Evolutionary conservation across 83 land plant species (phyloP).

Genomic region (Diphasiastrum complanatum): DNA sequence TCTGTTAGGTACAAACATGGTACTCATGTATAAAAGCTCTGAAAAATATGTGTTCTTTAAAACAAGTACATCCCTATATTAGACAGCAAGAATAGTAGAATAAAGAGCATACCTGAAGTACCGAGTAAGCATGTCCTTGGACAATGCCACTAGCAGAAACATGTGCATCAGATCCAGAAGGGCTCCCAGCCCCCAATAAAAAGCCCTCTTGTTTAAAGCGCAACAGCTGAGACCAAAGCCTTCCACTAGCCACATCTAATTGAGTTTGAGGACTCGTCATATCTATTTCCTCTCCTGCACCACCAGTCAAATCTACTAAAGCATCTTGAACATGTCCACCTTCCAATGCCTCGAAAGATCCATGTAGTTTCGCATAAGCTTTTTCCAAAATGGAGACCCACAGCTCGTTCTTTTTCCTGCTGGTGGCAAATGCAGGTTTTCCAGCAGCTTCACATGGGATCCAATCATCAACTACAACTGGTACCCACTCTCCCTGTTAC

Average conservation of each 20-base stretch:
- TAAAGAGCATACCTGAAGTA: slow-evolving; percentile 40
- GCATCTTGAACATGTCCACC: slow-evolving; percentile 99
- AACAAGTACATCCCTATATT: no score
- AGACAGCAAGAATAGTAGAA: no score
- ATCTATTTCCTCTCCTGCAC: slow-evolving; percentile 99
- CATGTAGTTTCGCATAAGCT: slow-evolving; percentile 98
- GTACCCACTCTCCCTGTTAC: slow-evolving; percentile 98
- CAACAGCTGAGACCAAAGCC: slow-evolving; percentile 13
- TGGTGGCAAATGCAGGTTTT: slow-evolving; percentile 98
- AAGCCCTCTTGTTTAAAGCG: slow-evolving; percentile 15
- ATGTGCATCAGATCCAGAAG: slow-evolving; percentile 13
- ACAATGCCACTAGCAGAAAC: slow-evolving; percentile 17
- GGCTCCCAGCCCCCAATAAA: slow-evolving; percentile 11
- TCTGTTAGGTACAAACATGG: no score
- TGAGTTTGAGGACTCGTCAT: slow-evolving; percentile 90
- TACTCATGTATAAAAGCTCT: no score
- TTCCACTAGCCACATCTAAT: slow-evolving; percentile 81
- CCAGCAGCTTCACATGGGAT: slow-evolving; percentile 96
- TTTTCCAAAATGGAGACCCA: slow-evolving; percentile 99
- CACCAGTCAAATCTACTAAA: slow-evolving; percentile 97
- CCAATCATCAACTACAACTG: slow-evolving; percentile 99
- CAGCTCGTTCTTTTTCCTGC: slow-evolving; percentile 78
- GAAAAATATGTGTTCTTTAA: no score
- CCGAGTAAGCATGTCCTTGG: slow-evolving; percentile 15
- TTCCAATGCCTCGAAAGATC: slow-evolving; percentile 96